Percentiles rank a stretch among this genome's conserved stretches.
These are phyloP conservation scores for Escallonia herrerae DNA, from an alignment of 129 eudicot species.

Conservation along the genomic window DNA sequence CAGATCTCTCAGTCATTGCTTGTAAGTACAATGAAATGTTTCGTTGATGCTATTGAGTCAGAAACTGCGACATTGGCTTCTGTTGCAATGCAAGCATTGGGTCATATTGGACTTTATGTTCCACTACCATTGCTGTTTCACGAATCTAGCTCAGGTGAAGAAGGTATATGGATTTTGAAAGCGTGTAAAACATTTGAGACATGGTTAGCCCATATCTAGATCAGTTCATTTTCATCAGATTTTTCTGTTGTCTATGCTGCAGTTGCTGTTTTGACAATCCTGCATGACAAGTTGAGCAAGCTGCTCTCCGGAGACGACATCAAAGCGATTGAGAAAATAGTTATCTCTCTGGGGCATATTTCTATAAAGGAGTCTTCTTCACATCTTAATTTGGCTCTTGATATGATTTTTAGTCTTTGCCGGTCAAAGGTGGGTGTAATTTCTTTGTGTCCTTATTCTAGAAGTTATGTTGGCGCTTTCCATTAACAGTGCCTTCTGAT, in stretches of 20 bases:
- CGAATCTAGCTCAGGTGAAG: slow-evolving; percentile 58
- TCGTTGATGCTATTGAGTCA: slow-evolving; percentile 55
- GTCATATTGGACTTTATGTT: slow-evolving; percentile 77
- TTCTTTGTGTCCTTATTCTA: slow-evolving; percentile 1
- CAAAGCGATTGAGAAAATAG: slow-evolving; percentile 70
- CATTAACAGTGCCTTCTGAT: no score
- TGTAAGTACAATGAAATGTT: slow-evolving; percentile 48
- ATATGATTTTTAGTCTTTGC: slow-evolving; percentile 70
- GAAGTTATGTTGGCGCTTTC: neutral
- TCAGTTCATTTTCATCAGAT: neutral
- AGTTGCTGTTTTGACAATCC: slow-evolving; percentile 58
- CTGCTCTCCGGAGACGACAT: slow-evolving; percentile 73
- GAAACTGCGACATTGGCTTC: slow-evolving; percentile 77
- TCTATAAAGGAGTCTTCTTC: slow-evolving; percentile 65
- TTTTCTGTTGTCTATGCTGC: slow-evolving; percentile 20
- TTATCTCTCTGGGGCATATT: slow-evolving; percentile 84
- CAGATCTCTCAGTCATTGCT: slow-evolving; percentile 65
- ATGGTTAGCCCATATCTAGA: slow-evolving; percentile 5
- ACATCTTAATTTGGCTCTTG: slow-evolving; percentile 59
- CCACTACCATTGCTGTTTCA: slow-evolving; percentile 47
- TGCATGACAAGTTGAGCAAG: slow-evolving; percentile 72
- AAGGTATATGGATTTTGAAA: slow-evolving; percentile 6
- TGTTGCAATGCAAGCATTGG: slow-evolving; percentile 86
- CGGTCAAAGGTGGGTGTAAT: slow-evolving; percentile 66
- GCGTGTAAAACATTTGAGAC: neutral